Percentiles rank a stretch among this genome's conserved stretches.
phyloP scores from a whole-genome alignment of 2,329 filamentous ascomycete genomes.

The Emericellopsis atlantica region DNA sequence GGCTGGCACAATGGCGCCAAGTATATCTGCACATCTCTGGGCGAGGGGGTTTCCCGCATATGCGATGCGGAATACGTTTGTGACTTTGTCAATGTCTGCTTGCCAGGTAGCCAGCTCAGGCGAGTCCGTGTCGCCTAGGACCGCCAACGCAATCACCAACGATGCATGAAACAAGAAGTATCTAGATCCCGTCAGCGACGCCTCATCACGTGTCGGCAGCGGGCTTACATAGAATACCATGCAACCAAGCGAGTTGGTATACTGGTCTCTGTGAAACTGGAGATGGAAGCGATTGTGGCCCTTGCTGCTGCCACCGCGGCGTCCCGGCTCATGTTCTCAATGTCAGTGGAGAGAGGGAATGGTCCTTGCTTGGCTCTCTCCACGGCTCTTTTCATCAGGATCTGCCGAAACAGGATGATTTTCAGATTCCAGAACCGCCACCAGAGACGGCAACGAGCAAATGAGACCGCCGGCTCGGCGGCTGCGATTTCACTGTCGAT shows the following conservation, averaged over 20 bases:
- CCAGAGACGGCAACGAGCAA: conserved; percentile 14
- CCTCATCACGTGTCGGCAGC: neutral
- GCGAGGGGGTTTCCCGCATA: conserved; percentile 12
- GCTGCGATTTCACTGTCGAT: conserved; percentile 5
- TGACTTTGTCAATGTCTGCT: conserved; percentile 13
- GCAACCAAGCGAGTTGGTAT: conserved; percentile 11
- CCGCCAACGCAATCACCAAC: conserved; percentile 14
- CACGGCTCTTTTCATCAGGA: conserved; percentile 13
- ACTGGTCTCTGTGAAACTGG: conserved; percentile 8
- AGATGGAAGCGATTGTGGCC: conserved; percentile 12
- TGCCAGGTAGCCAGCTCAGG: conserved; percentile 12
- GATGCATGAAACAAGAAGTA: conserved; percentile 18
- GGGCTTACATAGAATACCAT: conserved; percentile 17
- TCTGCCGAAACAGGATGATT: conserved; percentile 15
- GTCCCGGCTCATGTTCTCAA: conserved; percentile 10
- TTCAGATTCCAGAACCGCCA: conserved; percentile 19
- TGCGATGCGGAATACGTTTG: conserved; percentile 9
- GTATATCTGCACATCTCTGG: conserved; percentile 13
- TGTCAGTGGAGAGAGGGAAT: conserved; percentile 3
- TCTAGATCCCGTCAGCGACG: conserved; percentile 4
- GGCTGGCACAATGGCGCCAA: conserved; percentile 11
- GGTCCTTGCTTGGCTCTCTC: conserved; percentile 6
- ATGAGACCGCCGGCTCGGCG: conserved; percentile 10
- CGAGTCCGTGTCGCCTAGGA: conserved; percentile 12
- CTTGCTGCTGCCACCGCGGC: conserved; percentile 13